These are phyloP conservation scores for Didymella lethalis DNA, from an alignment of 2,329 filamentous ascomycete genomes.

Conservation along the genomic window DNA sequence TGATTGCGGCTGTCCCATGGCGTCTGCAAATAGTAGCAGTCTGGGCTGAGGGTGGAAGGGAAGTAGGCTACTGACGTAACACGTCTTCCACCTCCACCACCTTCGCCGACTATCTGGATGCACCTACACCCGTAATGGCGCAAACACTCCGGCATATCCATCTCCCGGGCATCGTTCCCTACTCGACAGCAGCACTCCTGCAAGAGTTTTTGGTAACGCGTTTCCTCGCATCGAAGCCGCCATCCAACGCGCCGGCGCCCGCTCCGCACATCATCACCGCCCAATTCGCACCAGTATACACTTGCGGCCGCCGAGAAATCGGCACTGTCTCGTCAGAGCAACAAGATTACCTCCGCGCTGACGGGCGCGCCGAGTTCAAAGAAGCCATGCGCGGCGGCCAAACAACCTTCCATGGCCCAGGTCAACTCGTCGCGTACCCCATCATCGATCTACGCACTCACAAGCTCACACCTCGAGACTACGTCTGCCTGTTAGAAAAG, in stretches of 20 bases:
- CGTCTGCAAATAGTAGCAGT: background rate
- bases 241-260: slow-evolving; percentile 57
- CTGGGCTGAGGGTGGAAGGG: background rate
- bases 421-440: slow-evolving; percentile 91
- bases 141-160: slow-evolving; percentile 65
- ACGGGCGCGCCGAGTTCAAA: slow-evolving; percentile 66
- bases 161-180: slow-evolving; percentile 62
- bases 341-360: slow-evolving; percentile 49
- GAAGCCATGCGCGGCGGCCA: slow-evolving; percentile 84
- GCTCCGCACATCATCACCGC: slow-evolving; percentile 78
- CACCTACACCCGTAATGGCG: slow-evolving; percentile 6
- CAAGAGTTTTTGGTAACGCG: slow-evolving; percentile 65
- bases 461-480: slow-evolving; percentile 73
- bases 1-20: background rate
- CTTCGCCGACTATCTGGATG: too few relatives aligned
- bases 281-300: slow-evolving; percentile 83
- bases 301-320: slow-evolving; percentile 82
- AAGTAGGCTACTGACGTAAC: slow-evolving; percentile 9
- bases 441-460: slow-evolving; percentile 81
- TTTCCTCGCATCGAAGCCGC: slow-evolving; percentile 68
- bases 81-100: background rate
- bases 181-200: slow-evolving; percentile 62
- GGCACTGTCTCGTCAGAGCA: slow-evolving; percentile 59
- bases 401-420: slow-evolving; percentile 94
- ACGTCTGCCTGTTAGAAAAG: slow-evolving; percentile 80